Conservation (phyloP, 306 rosid species). For the Aeschynomene evenia region DNA sequence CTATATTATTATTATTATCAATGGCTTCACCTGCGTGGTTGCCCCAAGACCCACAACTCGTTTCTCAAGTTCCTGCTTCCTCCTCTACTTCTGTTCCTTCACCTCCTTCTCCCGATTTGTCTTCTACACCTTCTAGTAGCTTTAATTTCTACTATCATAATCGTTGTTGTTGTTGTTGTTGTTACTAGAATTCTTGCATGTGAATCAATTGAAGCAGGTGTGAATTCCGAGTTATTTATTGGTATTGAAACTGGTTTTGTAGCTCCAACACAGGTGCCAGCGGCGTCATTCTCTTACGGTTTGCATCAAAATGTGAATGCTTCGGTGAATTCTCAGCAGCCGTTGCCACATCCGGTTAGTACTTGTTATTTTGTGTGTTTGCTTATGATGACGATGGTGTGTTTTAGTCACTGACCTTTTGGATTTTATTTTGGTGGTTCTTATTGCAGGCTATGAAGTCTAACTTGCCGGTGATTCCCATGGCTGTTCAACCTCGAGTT, state of each 20-base stretch:
- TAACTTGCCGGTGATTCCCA: conserved; percentile 31
- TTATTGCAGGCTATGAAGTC: conserved; percentile 37
- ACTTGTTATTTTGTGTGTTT: not conserved
- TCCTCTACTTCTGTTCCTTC: conserved; percentile 27
- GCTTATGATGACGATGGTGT: conserved; percentile 11
- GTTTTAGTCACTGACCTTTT: not conserved
- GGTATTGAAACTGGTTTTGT: conserved; percentile 25
- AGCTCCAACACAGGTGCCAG: conserved; percentile 15
- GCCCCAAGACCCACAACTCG: conserved; percentile 36
- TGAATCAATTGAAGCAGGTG: conserved; percentile 14
- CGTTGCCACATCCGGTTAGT: conserved; percentile 44
- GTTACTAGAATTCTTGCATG: not conserved
- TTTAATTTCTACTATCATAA: not conserved
- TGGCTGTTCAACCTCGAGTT: conserved; percentile 46
- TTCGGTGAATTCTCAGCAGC: conserved; percentile 44
- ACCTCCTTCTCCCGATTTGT: conserved; percentile 1
- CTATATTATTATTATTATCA: too few species aligned
- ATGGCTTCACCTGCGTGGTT: conserved; percentile 61
- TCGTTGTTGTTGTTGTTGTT: not conserved
- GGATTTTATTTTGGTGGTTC: not conserved
- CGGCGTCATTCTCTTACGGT: conserved; percentile 26
- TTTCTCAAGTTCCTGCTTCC: conserved; percentile 24
- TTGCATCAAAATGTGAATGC: conserved; percentile 22
- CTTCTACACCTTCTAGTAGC: not conserved
- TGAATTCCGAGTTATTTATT: conserved; percentile 8